A percentile compares a stretch with the other conserved stretches of the same genome.
These are phyloP conservation scores for Mycosarcoma maydis DNA, from an alignment of 1,284 basidiomycete species.

Conservation along the genomic window DNA sequence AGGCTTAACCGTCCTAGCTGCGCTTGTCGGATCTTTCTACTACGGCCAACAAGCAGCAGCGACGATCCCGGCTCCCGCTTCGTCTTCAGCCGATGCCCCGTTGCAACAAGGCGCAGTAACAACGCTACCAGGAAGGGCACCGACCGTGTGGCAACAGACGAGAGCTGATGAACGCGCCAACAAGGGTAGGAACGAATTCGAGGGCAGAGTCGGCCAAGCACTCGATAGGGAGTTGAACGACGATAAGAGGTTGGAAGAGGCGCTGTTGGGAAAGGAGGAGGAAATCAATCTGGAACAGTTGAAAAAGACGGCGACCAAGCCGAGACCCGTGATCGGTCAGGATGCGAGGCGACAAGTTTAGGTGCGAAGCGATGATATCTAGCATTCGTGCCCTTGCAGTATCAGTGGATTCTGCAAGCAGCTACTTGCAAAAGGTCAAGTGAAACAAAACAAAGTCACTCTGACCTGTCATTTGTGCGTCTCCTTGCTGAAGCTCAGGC, in stretches of 20 bases:
- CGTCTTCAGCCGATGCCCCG: conserved; percentile 10
- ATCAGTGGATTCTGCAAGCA: too few relatives aligned
- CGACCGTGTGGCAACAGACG: conserved; percentile 42
- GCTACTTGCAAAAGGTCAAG: too few relatives aligned
- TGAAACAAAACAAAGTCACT: too few relatives aligned
- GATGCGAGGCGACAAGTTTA: conserved; percentile 33
- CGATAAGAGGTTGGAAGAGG: conserved; percentile 41
- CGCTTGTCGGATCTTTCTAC: conserved; percentile 57
- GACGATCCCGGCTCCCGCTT: conserved; percentile 26
- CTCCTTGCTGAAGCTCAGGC: too few relatives aligned
- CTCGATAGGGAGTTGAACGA: conserved; percentile 35
- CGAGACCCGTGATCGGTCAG: conserved; percentile 37
- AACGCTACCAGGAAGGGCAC: conserved; percentile 31
- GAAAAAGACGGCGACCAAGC: conserved; percentile 9
- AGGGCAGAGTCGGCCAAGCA: conserved; percentile 24
- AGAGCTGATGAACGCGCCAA: conserved; percentile 33
- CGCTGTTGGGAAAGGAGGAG: conserved; percentile 46
- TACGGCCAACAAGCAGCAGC: conserved; percentile 45
- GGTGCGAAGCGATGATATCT: not conserved
- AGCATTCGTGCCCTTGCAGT: too few relatives aligned
- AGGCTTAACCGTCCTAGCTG: conserved; percentile 62
- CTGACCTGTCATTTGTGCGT: too few relatives aligned
- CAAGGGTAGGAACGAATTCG: conserved; percentile 27
- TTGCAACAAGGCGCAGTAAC: conserved; percentile 29
- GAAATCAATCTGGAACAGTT: conserved; percentile 9